phyloP scores from a whole-genome alignment of 2,329 filamentous ascomycete species.

The Alternaria dauci region DNA sequence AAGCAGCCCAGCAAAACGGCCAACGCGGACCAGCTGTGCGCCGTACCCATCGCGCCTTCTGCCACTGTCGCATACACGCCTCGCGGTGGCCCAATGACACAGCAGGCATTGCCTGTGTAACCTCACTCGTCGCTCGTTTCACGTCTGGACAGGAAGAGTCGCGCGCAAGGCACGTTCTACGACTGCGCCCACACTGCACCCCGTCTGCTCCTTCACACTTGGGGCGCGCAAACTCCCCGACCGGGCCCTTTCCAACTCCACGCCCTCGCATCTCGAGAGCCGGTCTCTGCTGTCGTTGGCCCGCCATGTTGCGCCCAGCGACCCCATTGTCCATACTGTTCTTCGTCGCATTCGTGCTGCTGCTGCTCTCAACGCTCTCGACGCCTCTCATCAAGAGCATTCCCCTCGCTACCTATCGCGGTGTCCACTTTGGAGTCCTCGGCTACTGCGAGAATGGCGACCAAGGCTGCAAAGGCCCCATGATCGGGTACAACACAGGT shows the following conservation, averaged over 20 bases:
- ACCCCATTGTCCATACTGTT: constrained; percentile 90
- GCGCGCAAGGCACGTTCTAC: constrained; percentile 38
- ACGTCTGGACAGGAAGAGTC: constrained; percentile 21
- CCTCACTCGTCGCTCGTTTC: constrained; percentile 44
- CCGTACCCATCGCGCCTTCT: constrained; percentile 15
- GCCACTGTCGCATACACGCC: constrained; percentile 13
- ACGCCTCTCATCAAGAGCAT: constrained; percentile 88
- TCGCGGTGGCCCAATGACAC: constrained; percentile 35
- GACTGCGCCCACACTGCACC: constrained; percentile 21
- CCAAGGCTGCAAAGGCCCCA: constrained; percentile 70
- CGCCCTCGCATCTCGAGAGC: constrained; percentile 3
- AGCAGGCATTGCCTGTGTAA: constrained; percentile 37
- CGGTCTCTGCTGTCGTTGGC: constrained; percentile 34
- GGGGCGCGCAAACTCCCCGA: constrained; percentile 17
- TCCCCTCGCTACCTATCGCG: constrained; percentile 78
- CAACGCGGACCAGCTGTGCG: constrained; percentile 19
- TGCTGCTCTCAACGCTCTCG: constrained; percentile 88
- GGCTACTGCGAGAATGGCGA: constrained; percentile 74
- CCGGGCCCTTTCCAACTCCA: constrained; percentile 16
- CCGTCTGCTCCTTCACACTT: constrained; percentile 9
- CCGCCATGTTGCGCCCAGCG: constrained; percentile 85
- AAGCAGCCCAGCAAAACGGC: constrained; percentile 15
- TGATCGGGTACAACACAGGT: constrained; percentile 89
- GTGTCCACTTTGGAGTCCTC: constrained; percentile 89
- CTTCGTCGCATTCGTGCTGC: constrained; percentile 81